Evolutionary conservation across 257 asterid genomes (phyloP).

Genomic region (Phtheirospermum japonicum): DNA sequence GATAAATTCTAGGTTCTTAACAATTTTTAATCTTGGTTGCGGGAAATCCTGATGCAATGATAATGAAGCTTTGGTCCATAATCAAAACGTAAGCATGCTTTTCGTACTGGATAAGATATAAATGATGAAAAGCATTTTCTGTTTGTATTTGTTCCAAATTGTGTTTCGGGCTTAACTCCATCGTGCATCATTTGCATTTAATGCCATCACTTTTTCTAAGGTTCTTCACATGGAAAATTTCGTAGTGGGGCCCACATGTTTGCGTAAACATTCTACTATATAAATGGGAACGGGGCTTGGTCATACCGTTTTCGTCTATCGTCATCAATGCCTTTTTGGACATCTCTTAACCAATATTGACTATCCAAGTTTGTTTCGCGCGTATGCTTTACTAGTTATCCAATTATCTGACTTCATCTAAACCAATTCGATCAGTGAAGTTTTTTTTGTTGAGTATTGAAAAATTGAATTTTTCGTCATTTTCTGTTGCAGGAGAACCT

Average conservation of each 20-base stretch:
- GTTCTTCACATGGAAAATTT: slow-evolving; percentile 21
- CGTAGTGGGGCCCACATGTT: slow-evolving; percentile 23
- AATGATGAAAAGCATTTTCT: background rate
- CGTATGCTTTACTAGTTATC: background rate
- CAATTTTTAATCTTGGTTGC: background rate
- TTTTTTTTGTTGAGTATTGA: slow-evolving; percentile 13
- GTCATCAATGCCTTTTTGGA: background rate
- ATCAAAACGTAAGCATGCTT: slow-evolving; percentile 8
- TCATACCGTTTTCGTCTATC: background rate
- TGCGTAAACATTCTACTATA: slow-evolving; percentile 1
- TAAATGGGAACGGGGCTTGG: no score
- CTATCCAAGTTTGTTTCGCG: slow-evolving; percentile 1
- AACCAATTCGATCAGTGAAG: background rate
- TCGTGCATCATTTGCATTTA: slow-evolving; percentile 8
- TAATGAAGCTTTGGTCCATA: background rate
- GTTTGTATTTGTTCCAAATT: slow-evolving; percentile 4
- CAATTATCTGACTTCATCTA: no score
- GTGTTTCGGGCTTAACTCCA: slow-evolving; percentile 5
- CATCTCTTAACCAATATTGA: background rate
- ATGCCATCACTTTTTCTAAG: slow-evolving; percentile 17
- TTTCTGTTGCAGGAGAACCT: slow-evolving; percentile 7
- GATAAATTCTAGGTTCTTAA: background rate
- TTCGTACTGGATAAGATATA: slow-evolving; percentile 2
- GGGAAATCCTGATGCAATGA: slow-evolving; percentile 3
- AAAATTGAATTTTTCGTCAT: background rate